Conservation (phyloP, 164 flowering plant species). For the Kingdonia uniflora region DNA sequence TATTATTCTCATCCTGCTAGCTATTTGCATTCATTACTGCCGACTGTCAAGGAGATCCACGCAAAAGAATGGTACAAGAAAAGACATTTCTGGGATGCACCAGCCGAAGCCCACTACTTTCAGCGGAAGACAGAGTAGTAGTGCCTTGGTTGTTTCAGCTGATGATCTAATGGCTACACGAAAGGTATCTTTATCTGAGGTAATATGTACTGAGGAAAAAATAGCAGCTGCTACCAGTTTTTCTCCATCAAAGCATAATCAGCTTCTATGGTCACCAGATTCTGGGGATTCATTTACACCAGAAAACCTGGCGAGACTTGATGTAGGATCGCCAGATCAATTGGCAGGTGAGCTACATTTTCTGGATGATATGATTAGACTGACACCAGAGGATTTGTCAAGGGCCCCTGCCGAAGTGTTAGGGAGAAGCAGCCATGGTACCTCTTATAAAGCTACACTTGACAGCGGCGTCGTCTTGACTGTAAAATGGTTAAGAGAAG, state of each 20-base stretch:
- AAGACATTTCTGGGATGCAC: conserved; percentile 23
- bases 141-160: conserved; percentile 59
- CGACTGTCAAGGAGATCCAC: conserved; percentile 36
- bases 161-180: conserved; percentile 56
- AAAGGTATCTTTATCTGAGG: conserved; percentile 78
- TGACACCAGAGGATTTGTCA: conserved; percentile 89
- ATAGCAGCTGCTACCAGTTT: conserved; percentile 41
- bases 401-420: conserved; percentile 99
- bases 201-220: conserved; percentile 62
- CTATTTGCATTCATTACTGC: conserved; percentile 42
- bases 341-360: conserved; percentile 86
- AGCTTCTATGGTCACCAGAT: conserved; percentile 78
- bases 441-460: conserved; percentile 80
- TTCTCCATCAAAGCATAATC: conserved; percentile 69
- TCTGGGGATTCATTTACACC: conserved; percentile 71
- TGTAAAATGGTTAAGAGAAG: conserved; percentile 98
- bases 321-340: conserved; percentile 80
- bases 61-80: conserved; percentile 23
- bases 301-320: conserved; percentile 55
- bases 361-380: conserved; percentile 64
- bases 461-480: conserved; percentile 79
- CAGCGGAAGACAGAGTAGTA: conserved; percentile 39
- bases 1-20: conserved; percentile 55
- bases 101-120: conserved; percentile 29
- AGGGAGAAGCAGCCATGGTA: conserved; percentile 98